A percentile compares a stretch with the other conserved stretches of the same genome.
Evolutionary conservation across 2,329 filamentous ascomycete species (phyloP).

Genomic region (Chaetomium sp.): DNA sequence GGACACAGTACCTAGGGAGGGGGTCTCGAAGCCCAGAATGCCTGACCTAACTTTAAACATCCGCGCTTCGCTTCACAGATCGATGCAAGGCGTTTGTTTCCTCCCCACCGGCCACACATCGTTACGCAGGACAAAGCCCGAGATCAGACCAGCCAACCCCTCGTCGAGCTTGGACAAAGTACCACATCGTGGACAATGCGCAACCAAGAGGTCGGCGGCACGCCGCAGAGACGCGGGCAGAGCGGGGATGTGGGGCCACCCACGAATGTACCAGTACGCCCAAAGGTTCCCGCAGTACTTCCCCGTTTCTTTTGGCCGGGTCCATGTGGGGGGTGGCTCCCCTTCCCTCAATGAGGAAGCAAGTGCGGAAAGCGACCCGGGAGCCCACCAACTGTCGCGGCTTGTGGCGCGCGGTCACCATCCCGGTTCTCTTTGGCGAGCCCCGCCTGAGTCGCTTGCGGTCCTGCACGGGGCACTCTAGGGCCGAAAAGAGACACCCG

Average conservation of each 20-base stretch:
- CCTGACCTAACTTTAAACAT: no score
- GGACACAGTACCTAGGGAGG: not conserved
- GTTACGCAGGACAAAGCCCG: no score
- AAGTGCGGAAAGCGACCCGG: slow-evolving; percentile 5
- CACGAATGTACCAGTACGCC: slow-evolving; percentile 17
- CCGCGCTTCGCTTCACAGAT: no score
- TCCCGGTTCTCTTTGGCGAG: slow-evolving; percentile 10
- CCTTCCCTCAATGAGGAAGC: no score
- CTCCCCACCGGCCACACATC: no score
- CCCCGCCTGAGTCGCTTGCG: slow-evolving; percentile 10
- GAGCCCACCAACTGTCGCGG: no score
- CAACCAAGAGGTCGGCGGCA: slow-evolving; percentile 25
- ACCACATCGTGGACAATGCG: no score
- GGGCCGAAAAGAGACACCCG: not conserved
- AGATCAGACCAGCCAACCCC: no score
- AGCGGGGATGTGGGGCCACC: not conserved
- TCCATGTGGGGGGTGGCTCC: not conserved
- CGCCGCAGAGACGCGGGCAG: slow-evolving; percentile 25
- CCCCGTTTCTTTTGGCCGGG: not conserved
- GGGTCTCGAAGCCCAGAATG: no score
- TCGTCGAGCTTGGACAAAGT: no score
- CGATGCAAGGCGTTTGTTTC: no score
- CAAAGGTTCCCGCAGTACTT: not conserved
- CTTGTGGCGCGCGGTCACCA: slow-evolving; percentile 2
- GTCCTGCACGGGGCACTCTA: slow-evolving; percentile 3